Evolutionary conservation across 805 yeast genomes (phyloP).

Genomic region (Candida krabiensis): DNA sequence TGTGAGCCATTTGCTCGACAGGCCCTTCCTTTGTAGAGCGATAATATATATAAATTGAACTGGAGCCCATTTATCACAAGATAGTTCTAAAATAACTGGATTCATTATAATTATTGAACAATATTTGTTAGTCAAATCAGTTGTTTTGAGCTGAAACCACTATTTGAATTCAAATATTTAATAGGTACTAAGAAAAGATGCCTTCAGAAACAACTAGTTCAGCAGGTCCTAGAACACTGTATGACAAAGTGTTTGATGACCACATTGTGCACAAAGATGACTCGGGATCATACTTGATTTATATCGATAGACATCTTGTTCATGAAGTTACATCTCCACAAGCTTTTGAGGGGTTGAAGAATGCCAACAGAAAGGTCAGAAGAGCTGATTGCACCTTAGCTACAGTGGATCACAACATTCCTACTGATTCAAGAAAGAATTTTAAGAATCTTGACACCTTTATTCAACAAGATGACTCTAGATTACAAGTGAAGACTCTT

Average conservation of each 20-base stretch:
- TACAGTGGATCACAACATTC: constrained; percentile 96
- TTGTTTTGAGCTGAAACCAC: no score
- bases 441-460: constrained; percentile 75
- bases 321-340: constrained; percentile 99
- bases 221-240: constrained; percentile 66
- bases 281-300: constrained; percentile 80
- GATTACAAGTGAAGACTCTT: constrained; percentile 86
- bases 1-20: no score
- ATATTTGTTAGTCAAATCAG: no score
- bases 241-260: constrained; percentile 95
- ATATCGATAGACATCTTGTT: constrained; percentile 95
- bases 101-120: no score
- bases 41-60: no score
- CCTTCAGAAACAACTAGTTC: constrained; percentile 31
- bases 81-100: no score
- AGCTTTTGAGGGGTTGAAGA: constrained; percentile 93
- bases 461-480: constrained; percentile 87
- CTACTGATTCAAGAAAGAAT: constrained; percentile 81
- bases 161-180: no score
- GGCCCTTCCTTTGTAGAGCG: no score
- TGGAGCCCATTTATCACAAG: no score
- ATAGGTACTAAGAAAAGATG: no score
- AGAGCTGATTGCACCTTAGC: constrained; percentile 92
- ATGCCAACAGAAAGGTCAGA: constrained; percentile 87
- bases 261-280: constrained; percentile 91